phyloP scores from a whole-genome alignment of 345 rosid species.

The Eucalyptus curtisii region DNA sequence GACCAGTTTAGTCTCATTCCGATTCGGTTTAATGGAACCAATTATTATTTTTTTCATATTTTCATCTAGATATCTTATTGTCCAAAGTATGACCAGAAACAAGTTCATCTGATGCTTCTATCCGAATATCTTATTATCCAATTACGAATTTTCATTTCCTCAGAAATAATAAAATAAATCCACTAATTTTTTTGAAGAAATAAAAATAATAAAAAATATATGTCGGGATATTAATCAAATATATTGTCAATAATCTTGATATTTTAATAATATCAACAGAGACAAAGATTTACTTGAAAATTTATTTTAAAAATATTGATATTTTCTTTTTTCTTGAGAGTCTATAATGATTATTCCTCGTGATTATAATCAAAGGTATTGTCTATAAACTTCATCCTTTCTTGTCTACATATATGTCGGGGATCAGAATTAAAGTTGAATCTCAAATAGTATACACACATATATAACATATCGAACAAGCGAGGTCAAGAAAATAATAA shows the following conservation, averaged over 20 bases:
- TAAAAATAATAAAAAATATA: no score
- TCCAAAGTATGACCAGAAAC: no score
- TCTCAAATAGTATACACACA: background rate
- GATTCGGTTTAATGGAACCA: no score
- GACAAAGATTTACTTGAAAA: background rate
- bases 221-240: no score
- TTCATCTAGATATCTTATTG: no score
- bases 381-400: background rate
- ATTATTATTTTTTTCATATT: no score
- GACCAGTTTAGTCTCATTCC: rapidly evolving
- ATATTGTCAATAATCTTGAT: no score
- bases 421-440: background rate
- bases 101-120: no score
- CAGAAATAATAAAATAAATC: no score
- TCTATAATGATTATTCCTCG: background rate
- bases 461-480: background rate
- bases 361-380: background rate
- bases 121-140: no score
- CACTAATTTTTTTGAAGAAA: no score
- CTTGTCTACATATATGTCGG: background rate
- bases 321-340: background rate
- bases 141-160: no score
- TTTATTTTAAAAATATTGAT: rapidly evolving
- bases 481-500: background rate
- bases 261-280: background rate